Conservation (phyloP, 495 filamentous ascomycete genomes). For the Copromyces sp. region DNA sequence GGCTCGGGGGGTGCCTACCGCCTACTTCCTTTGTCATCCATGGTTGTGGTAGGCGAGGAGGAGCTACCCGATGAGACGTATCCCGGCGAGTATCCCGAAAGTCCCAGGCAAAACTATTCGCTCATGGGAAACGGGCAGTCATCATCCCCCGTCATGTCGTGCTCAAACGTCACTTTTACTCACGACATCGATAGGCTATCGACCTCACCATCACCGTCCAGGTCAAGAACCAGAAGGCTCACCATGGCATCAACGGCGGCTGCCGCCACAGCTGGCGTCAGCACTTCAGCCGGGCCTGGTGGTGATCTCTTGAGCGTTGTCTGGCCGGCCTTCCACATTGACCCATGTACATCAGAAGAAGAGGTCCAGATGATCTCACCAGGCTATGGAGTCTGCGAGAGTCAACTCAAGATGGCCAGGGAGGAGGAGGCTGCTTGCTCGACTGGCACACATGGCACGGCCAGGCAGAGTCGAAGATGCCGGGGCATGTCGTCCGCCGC, state of each 20-base stretch:
- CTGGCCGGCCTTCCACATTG: constrained; percentile 12
- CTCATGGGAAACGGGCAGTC: not conserved
- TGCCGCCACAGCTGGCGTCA: not conserved
- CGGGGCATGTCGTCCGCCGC: not conserved
- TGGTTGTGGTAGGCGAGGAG: not conserved
- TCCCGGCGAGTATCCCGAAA: not conserved
- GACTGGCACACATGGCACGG: not conserved
- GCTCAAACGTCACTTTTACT: not conserved
- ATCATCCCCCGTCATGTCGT: not conserved
- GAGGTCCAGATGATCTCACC: not conserved
- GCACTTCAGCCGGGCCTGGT: not conserved
- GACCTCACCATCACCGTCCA: not conserved
- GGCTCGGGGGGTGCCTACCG: not conserved
- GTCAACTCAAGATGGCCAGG: not conserved
- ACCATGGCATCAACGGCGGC: not conserved
- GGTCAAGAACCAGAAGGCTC: not conserved
- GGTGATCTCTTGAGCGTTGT: not conserved
- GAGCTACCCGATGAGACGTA: not conserved
- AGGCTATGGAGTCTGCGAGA: constrained; percentile 5
- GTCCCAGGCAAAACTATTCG: not conserved
- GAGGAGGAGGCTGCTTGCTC: constrained; percentile 1
- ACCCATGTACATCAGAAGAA: not conserved
- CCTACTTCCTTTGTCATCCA: not conserved
- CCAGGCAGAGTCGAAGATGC: not conserved
- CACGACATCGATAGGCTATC: not conserved